Evolutionary conservation across 192 early-diverging fungal species (phyloP), one percentile per base, ranked within the genome.

Genomic region (Backusella morwellensis): DNA sequence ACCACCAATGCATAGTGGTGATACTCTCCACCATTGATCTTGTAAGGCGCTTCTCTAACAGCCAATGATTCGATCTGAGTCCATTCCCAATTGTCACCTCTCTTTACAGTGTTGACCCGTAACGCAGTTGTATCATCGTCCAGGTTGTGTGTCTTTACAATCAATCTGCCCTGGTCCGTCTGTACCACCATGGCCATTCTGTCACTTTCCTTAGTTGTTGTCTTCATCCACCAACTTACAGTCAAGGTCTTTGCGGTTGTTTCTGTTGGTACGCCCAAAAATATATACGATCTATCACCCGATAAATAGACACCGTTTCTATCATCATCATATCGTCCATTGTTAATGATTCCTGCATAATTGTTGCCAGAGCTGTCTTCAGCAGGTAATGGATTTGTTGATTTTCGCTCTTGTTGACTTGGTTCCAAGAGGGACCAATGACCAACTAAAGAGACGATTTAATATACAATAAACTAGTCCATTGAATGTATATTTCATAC

Each of bases 151-250:
- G 63, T 74, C 72, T 74, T 68, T 14, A 75, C 42, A 56, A 26
- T 75, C 21, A 77, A 36, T 52, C 68, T 82, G 12, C 72, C 77
- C 67, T 70, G 44, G 4, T 84, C 76, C 19, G 75, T 80, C 26
- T 80, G 79, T 34, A 84, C 38, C 63, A 81, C 74, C 75, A 80
- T 38, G 0, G 77, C 82, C 35, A 77, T 74, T 3, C 68, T 68
- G 29, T 74, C 77, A 23, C 44, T 21, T 17, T 80, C 63, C 40
- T 54, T 54, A 6, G 21, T 70, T 0, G 75, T 35, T 44, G 76
- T 70, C 32, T 75, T 75, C 79, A 84, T 80, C 74, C 77, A 75
- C 76, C 78, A 84, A 21, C 73, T 74, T 6, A 84, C 79, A n/a
- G 82, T 80, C 35, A 84, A 21, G 19, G 66, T 34, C 8, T 70